Conservation (phyloP, 75 land plant species). For the Azolla pinnata region DNA sequence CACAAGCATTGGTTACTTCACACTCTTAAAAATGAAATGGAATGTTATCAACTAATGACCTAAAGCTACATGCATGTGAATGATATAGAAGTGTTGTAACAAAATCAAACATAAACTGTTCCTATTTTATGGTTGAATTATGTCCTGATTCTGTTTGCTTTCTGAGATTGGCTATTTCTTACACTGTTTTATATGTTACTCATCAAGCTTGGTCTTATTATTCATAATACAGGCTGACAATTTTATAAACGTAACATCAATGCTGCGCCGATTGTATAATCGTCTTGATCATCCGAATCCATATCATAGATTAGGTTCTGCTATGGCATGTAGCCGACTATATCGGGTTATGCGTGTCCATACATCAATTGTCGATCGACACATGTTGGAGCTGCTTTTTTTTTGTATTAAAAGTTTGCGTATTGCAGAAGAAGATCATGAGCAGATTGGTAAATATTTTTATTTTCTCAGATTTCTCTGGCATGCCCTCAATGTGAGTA, state of each 20-base stretch:
- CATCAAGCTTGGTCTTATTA: too few relatives aligned
- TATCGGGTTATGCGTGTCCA: slow-evolving; percentile 35
- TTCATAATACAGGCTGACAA: slow-evolving; percentile 24
- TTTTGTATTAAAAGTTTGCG: slow-evolving; percentile 38
- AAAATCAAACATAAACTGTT: too few relatives aligned
- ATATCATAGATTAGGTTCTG: slow-evolving; percentile 37
- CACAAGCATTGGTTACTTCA: too few relatives aligned
- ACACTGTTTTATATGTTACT: too few relatives aligned
- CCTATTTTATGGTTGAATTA: too few relatives aligned
- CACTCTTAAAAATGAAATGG: too few relatives aligned
- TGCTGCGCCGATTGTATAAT: slow-evolving; percentile 36
- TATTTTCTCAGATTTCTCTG: background rate
- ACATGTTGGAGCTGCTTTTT: slow-evolving; percentile 35
- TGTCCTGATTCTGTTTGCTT: too few relatives aligned
- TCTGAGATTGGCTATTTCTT: too few relatives aligned
- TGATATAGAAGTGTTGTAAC: too few relatives aligned
- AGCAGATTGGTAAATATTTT: slow-evolving; percentile 25
- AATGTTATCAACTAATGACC: too few relatives aligned
- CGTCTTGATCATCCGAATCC: slow-evolving; percentile 46
- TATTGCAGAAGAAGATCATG: slow-evolving; percentile 28
- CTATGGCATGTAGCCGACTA: slow-evolving; percentile 36
- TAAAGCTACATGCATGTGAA: too few relatives aligned
- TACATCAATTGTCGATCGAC: slow-evolving; percentile 31
- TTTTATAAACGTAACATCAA: slow-evolving; percentile 39
- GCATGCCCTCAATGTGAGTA: background rate